Percentiles rank a stretch among this genome's conserved stretches.
These are phyloP conservation scores for Auxenochlorella pyrenoidosa DNA, from an alignment of 139 green algal genomes.

Conservation along the genomic window DNA sequence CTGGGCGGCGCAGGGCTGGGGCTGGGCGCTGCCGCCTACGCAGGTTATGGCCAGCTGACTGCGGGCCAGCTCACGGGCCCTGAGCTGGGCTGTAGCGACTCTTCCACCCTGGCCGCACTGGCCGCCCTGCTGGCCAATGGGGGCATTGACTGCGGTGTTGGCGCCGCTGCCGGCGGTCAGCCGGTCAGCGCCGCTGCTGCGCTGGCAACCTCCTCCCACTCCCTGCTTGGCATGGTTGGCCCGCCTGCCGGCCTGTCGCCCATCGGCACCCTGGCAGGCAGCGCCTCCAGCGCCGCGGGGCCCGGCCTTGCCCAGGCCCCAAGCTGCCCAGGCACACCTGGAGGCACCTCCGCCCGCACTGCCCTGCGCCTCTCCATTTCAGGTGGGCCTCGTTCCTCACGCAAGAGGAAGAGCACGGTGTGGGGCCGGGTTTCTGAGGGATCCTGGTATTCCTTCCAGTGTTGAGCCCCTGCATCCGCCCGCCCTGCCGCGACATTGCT, in stretches of 20 bases:
- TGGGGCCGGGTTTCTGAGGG: too few species aligned
- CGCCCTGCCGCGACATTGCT: too few species aligned
- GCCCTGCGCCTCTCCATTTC: conserved; percentile 9
- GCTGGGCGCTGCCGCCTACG: not conserved
- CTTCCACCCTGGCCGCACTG: not conserved
- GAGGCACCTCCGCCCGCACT: not conserved
- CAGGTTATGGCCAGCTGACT: not conserved
- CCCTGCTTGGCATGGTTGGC: not conserved
- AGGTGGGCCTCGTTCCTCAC: not conserved
- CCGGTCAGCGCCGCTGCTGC: not conserved
- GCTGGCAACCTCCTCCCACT: not conserved
- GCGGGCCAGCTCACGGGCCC: too few species aligned
- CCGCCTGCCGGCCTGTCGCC: not conserved
- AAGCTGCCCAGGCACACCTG: not conserved
- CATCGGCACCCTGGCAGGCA: not conserved
- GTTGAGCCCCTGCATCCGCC: too few species aligned
- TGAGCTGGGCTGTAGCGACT: not conserved
- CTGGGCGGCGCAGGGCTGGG: not conserved
- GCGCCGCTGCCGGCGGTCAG: not conserved
- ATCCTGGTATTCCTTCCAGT: too few species aligned
- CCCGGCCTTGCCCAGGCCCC: not conserved
- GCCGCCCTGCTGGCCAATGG: not conserved
- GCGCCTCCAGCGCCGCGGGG: not conserved
- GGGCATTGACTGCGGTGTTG: not conserved
- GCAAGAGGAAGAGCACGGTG: not conserved